Evolutionary conservation across 139 green algal genomes (phyloP), one percentile per base, ranked within the genome.

Genomic region (Gonium pectorale): DNA sequence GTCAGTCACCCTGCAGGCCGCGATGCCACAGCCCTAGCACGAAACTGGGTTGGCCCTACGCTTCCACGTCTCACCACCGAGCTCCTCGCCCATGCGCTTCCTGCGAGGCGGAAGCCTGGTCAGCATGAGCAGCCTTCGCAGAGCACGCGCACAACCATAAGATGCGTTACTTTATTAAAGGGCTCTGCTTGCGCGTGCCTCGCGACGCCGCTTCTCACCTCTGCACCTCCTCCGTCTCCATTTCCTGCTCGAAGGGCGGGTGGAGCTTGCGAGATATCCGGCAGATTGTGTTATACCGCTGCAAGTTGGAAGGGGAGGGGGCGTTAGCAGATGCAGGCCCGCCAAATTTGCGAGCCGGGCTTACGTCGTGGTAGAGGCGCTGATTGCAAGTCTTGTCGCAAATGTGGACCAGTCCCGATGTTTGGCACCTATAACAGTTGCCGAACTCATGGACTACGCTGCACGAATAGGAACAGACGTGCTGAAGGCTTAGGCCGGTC

Each of bases 371-470:
- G 29, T 67, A 86, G 5, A 89, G 56, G 17, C 67, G 29, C 33
- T 89, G 79, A 38, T 86, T 74, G 85, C 85, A 89, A 8, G 31
- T 86, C 2, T 19, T 29, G 49, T 89, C 85, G 56, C 85, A 89
- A 5, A 89, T 81, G 68, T 89, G 85, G 35, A 89, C 3, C 7
- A 80, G 54, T 1, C 85, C 85, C 5, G 54, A 78, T 29, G 3
- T 78, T 1, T n/a, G 13, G 68, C 85, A 89, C 0, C 69, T 51
- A 17, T 81, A 89, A 52, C 74, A 44, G 68, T 89, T 89, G 24
- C 85, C 85, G 46, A 89, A 89, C 35, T 79, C 63, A 8, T 81
- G 77, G 35, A 46, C 44, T 2, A 89, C 68, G 11, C 8, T 56
- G 85, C 85, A 89, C 38, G 43, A 40, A 29, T 69, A 67, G 1